A percentile compares a stretch with the other conserved stretches of the same genome.
phyloP scores from a whole-genome alignment of 495 filamentous ascomycete species.

The Cairneyella variabilis region DNA sequence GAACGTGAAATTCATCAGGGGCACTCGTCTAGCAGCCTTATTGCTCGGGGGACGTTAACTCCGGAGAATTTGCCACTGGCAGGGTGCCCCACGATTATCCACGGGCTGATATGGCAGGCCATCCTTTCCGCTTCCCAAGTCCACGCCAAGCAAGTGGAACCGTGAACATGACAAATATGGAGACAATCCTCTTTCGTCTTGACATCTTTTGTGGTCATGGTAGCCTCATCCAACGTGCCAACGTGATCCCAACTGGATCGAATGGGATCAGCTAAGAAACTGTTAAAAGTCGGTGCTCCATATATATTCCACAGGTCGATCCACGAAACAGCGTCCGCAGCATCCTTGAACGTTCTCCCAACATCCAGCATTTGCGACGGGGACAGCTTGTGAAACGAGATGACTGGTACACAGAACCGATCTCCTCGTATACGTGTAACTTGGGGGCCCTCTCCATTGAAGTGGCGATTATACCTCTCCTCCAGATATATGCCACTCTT shows the following conservation, averaged over 20 bases:
- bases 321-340: slow-evolving; percentile 35
- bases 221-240: slow-evolving; percentile 32
- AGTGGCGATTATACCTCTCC: slow-evolving; percentile 39
- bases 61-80: slow-evolving; percentile 31
- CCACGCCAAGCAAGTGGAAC: slow-evolving; percentile 38
- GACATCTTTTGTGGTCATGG: slow-evolving; percentile 28
- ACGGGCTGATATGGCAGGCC: slow-evolving; percentile 35
- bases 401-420: slow-evolving; percentile 36
- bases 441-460: slow-evolving; percentile 41
- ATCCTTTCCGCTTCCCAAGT: slow-evolving; percentile 31
- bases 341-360: slow-evolving; percentile 32
- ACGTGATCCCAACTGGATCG: slow-evolving; percentile 36
- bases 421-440: slow-evolving; percentile 37
- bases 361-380: slow-evolving; percentile 30
- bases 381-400: slow-evolving; percentile 38
- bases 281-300: slow-evolving; percentile 28
- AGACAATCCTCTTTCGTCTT: slow-evolving; percentile 29
- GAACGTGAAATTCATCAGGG: not conserved
- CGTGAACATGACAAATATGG: slow-evolving; percentile 27
- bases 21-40: not conserved
- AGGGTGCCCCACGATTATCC: slow-evolving; percentile 39
- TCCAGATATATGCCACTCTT: slow-evolving; percentile 38
- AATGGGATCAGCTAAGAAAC: slow-evolving; percentile 26
- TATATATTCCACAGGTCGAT: slow-evolving; percentile 35
- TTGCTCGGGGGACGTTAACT: slow-evolving; percentile 19